phyloP scores from a whole-genome alignment of 164 flowering plant genomes.

The Cinnamomum micranthum region DNA sequence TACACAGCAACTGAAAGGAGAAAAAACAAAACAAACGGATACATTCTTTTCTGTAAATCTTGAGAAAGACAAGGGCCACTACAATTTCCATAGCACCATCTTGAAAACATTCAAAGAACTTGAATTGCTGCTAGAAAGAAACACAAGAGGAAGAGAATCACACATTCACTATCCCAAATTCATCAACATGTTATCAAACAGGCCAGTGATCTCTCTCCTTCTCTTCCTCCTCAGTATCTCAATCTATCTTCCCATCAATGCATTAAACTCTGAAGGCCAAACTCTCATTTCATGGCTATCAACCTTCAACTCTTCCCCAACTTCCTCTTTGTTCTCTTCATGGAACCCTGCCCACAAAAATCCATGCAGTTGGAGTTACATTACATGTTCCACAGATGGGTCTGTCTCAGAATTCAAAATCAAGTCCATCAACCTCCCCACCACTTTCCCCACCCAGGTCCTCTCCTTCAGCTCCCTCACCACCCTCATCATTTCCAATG shows the following conservation, averaged over 20 bases:
- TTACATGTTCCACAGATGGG: constrained; percentile 39
- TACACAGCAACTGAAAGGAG: not conserved
- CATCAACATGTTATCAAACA: not conserved
- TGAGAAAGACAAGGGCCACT: not conserved
- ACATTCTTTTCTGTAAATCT: not conserved
- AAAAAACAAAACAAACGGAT: not conserved
- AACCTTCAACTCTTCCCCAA: constrained; percentile 36
- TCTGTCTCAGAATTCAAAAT: constrained; percentile 42
- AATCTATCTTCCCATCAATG: constrained; percentile 1
- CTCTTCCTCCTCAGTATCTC: constrained; percentile 8
- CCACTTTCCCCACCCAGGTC: constrained; percentile 41
- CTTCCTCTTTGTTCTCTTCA: constrained; percentile 41
- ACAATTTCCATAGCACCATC: not conserved
- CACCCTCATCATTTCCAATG: constrained; percentile 31
- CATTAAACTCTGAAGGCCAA: constrained; percentile 9
- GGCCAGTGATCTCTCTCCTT: constrained; percentile 3
- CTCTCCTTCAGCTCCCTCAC: constrained; percentile 35
- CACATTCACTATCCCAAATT: not conserved
- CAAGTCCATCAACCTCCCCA: constrained; percentile 33
- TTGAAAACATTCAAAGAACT: not conserved
- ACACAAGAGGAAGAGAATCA: constrained; percentile 1
- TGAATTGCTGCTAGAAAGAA: not conserved
- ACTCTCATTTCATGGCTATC: constrained; percentile 60
- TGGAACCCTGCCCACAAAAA: constrained; percentile 44
- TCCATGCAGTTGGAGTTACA: constrained; percentile 56